phyloP scores from a whole-genome alignment of 805 yeast species.

The Metschnikowia lachancei region DNA sequence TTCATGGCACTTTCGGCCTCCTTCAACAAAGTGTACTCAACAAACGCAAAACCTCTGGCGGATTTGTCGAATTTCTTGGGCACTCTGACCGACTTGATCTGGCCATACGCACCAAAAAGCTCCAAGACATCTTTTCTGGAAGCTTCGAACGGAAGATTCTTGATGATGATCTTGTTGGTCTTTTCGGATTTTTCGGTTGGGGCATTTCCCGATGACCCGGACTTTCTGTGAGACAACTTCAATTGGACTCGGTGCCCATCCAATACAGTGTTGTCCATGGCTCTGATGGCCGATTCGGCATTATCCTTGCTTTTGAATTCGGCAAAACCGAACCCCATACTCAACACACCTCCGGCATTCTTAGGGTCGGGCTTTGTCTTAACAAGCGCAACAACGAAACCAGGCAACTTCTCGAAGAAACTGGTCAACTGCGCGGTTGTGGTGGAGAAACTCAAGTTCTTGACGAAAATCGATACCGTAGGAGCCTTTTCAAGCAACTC shows the following conservation, averaged over 20 bases:
- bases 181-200: constrained; percentile 36
- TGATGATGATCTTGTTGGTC: constrained; percentile 82
- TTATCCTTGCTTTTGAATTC: constrained; percentile 78
- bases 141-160: constrained; percentile 96
- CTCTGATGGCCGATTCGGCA: constrained; percentile 71
- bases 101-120: constrained; percentile 91
- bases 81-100: constrained; percentile 88
- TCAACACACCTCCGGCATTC: constrained; percentile 58
- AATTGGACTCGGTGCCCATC: constrained; percentile 90
- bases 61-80: constrained; percentile 94
- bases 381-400: constrained; percentile 78
- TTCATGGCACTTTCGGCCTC: constrained; percentile 95
- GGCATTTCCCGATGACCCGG: constrained; percentile 30
- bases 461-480: constrained; percentile 84
- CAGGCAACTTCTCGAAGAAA: constrained; percentile 67
- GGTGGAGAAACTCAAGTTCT: constrained; percentile 87
- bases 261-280: constrained; percentile 71
- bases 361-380: constrained; percentile 87
- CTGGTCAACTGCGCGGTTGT: constrained; percentile 53
- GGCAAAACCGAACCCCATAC: constrained; percentile 98
- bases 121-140: constrained; percentile 90
- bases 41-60: constrained; percentile 97
- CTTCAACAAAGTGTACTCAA: constrained; percentile 77
- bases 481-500: constrained; percentile 54
- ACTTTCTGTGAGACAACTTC: constrained; percentile 80